phyloP scores from a whole-genome alignment of 495 filamentous ascomycete genomes.

The Aeminium ludgeri region DNA sequence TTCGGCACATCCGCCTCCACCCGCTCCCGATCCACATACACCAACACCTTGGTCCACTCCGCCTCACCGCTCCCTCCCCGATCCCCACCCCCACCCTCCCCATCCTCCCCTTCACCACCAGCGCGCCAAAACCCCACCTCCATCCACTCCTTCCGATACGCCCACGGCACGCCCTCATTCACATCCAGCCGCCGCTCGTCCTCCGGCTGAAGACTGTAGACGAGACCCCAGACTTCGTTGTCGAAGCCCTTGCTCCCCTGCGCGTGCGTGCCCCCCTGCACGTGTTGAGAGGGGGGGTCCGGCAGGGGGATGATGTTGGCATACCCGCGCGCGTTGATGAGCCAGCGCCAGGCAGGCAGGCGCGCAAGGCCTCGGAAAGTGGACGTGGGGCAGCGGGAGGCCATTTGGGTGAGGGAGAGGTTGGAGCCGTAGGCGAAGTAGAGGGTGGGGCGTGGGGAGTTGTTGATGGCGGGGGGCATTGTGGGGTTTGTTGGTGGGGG shows the following conservation, averaged over 20 bases:
- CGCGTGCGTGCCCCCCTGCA: too few species aligned
- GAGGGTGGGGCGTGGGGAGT: too few species aligned
- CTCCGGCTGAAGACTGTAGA: slow-evolving; percentile 28
- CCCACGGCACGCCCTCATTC: slow-evolving; percentile 40
- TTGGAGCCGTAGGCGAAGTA: slow-evolving; percentile 69
- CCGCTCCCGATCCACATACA: slow-evolving; percentile 40
- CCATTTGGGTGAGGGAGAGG: slow-evolving; percentile 51
- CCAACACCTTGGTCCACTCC: slow-evolving; percentile 26
- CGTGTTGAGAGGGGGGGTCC: too few species aligned
- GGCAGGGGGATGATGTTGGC: slow-evolving; percentile 53
- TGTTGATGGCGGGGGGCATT: not conserved
- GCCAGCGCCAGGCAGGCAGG: slow-evolving; percentile 41
- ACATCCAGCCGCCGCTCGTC: slow-evolving; percentile 35
- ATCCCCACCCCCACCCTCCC: slow-evolving; percentile 23
- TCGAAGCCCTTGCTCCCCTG: too few species aligned
- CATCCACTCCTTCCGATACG: slow-evolving; percentile 35
- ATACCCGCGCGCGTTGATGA: slow-evolving; percentile 51
- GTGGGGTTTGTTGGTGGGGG: not conserved
- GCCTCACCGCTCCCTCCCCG: slow-evolving; percentile 2
- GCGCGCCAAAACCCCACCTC: slow-evolving; percentile 25
- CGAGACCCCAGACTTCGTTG: slow-evolving; percentile 33
- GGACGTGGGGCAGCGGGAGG: slow-evolving; percentile 38
- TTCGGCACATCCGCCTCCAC: slow-evolving; percentile 29
- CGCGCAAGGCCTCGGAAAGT: slow-evolving; percentile 31
- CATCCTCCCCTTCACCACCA: slow-evolving; percentile 21